Base-by-base conservation (phyloP, 78 protist species). In the Mantamonas sphyraenae region DNA sequence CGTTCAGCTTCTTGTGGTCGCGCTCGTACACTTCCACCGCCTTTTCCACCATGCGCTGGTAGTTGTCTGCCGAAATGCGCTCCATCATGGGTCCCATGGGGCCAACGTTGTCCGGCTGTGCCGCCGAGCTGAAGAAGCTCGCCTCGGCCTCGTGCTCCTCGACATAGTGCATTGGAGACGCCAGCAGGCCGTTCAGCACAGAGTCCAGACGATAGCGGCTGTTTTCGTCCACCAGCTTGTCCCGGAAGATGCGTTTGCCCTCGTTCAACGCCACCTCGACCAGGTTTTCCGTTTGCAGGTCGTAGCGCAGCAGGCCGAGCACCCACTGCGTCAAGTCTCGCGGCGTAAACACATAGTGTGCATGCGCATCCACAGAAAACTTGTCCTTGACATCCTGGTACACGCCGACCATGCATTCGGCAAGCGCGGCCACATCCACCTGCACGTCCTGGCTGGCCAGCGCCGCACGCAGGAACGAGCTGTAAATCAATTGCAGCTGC, bases 301-400 rank as follows among this genome's bases (percentile, higher is more conserved):
- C 79, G 58, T 80, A 85, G 12, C 74, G 65, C 26, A 74, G 39
- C 38, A 86, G 53, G 14, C 66, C 66, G 30, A 63, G 10, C 14
- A 56, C 64, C 89, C 90, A 83, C 14, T 37, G n/a, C 39, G 93
- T 83, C 31, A 92, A 50, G 58, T 86, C 92, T 26, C 93, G 84
- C 1, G 96, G 93, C 3, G 85, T 78, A 61, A 81, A 88, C 38
- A 84, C 10, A 78, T 92, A 92, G 60, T 89, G 93, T 19, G 81
- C 35, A 26, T 70, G 67, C 26, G 67, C 78, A 42, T 87, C 92
- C 20, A 39, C 72, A 17, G 82, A 57, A 71, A 80, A 88, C 45
- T 30, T 20, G n/a, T 31, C 35, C 51, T 38, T 20, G 50, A 73
- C 67, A 14, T 33, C 7, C 73, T 69, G 73, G 82, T 81, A 87